Evolutionary conservation across 2,329 filamentous ascomycete species (phyloP).

Genomic region (Didymella sp.): DNA sequence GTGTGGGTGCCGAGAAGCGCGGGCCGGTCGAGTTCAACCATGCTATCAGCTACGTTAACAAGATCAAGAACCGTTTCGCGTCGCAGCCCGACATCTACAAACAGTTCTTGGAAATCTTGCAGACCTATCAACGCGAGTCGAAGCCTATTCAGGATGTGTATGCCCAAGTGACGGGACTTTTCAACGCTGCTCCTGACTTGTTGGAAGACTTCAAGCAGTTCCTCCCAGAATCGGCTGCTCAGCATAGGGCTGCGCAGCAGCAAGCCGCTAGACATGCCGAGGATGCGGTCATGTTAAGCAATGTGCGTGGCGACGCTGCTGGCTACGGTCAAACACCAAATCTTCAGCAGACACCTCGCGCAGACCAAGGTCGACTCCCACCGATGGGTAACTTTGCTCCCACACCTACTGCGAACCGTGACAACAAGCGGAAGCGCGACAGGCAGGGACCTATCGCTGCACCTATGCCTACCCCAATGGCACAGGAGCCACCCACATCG

Average conservation of each 20-base stretch:
- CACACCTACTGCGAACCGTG: slow-evolving; percentile 81
- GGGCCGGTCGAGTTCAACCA: slow-evolving; percentile 99
- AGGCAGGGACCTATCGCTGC: slow-evolving; percentile 60
- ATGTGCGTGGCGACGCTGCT: slow-evolving; percentile 64
- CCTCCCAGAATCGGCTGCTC: slow-evolving; percentile 84
- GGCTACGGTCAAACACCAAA: slow-evolving; percentile 53
- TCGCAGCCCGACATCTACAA: slow-evolving; percentile 98
- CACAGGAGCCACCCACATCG: slow-evolving; percentile 43
- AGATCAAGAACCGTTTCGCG: slow-evolving; percentile 98
- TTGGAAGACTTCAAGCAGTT: slow-evolving; percentile 99
- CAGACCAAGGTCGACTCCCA: slow-evolving; percentile 67
- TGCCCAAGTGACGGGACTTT: slow-evolving; percentile 91
- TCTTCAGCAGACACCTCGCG: slow-evolving; percentile 57
- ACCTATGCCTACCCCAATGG: slow-evolving; percentile 42
- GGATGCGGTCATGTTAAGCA: slow-evolving; percentile 71
- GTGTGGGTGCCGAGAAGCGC: slow-evolving; percentile 72
- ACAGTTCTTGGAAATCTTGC: slow-evolving; percentile 96
- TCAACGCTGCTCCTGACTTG: slow-evolving; percentile 90
- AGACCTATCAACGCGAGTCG: slow-evolving; percentile 97
- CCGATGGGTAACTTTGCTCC: slow-evolving; percentile 95
- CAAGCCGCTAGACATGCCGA: slow-evolving; percentile 70
- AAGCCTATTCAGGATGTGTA: slow-evolving; percentile 99
- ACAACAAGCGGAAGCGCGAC: slow-evolving; percentile 83
- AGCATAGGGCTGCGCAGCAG: slow-evolving; percentile 59
- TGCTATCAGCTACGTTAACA: slow-evolving; percentile 98